Evolutionary conservation across 164 flowering plant genomes (phyloP).

Genomic region (Stephania japonica): DNA sequence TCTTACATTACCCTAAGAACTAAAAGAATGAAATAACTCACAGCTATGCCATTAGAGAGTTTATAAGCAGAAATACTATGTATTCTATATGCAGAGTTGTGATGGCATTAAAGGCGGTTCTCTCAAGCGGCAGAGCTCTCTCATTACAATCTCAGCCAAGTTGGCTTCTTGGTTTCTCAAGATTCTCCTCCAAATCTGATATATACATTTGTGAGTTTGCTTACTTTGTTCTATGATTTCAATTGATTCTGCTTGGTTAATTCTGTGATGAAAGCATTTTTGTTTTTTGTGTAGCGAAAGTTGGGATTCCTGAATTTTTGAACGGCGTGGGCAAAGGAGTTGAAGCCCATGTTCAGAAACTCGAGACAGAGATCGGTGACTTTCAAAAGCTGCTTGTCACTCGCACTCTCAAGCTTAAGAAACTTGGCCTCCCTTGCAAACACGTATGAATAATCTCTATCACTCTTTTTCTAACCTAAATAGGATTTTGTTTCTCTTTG

Average conservation of each 20-base stretch:
- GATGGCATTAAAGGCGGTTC: slow-evolving; percentile 19
- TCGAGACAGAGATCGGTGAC: slow-evolving; percentile 82
- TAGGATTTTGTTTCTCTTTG: neutral
- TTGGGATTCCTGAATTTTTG: slow-evolving; percentile 85
- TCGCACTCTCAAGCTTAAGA: slow-evolving; percentile 78
- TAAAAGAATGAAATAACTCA: no score
- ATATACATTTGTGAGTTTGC: slow-evolving; percentile 10
- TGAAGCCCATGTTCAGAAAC: slow-evolving; percentile 61
- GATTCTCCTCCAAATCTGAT: slow-evolving; percentile 23
- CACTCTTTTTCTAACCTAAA: neutral
- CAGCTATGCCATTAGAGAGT: no score
- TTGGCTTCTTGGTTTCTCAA: slow-evolving; percentile 4
- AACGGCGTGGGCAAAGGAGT: slow-evolving; percentile 76
- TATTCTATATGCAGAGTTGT: slow-evolving; percentile 5
- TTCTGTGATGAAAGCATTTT: no score
- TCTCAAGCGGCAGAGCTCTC: neutral
- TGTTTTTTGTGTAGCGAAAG: no score
- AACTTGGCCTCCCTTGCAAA: slow-evolving; percentile 78
- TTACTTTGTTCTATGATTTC: neutral
- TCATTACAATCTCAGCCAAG: slow-evolving; percentile 6
- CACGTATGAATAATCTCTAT: slow-evolving; percentile 36
- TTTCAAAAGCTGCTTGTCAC: slow-evolving; percentile 76
- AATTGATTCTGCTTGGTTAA: neutral
- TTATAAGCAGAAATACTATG: no score
- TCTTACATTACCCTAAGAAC: no score